phyloP scores from a whole-genome alignment of 192 early-diverging fungal species.

The Spinellus fusiger region DNA sequence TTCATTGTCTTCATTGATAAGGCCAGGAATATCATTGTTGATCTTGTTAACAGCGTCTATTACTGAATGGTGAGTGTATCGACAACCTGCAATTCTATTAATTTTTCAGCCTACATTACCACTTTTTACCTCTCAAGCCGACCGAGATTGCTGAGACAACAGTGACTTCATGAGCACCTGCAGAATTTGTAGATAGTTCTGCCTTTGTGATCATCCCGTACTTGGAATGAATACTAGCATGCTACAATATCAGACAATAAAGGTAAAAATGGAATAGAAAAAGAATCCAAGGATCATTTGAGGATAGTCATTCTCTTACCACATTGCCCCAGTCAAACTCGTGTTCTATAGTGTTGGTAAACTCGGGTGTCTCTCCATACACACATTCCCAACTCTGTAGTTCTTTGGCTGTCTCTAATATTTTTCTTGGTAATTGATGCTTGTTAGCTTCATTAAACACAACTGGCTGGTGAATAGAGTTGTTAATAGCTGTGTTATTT shows the following conservation, averaged over 20 bases:
- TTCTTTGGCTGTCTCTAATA: constrained; percentile 23
- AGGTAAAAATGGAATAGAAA: neutral
- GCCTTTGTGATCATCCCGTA: constrained; percentile 23
- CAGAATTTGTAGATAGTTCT: constrained; percentile 5
- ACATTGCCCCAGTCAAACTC: constrained; percentile 51
- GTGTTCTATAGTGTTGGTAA: constrained; percentile 51
- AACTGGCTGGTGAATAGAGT: constrained; percentile 17
- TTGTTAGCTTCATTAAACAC: constrained; percentile 16
- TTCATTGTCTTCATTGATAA: constrained; percentile 16
- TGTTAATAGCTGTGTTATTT: neutral
- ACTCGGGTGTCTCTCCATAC: constrained; percentile 88
- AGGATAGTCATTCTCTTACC: constrained; percentile 25
- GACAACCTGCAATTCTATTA: constrained; percentile 11
- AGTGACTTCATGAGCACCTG: constrained; percentile 19
- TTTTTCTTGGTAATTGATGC: constrained; percentile 14
- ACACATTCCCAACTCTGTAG: constrained; percentile 83
- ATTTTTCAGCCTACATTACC: neutral
- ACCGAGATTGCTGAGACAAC: constrained; percentile 17
- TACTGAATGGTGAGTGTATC: constrained; percentile 7
- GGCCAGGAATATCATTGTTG: constrained; percentile 16
- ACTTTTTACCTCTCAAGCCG: constrained; percentile 19
- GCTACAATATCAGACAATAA: constrained; percentile 1
- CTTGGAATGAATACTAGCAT: constrained; percentile 11
- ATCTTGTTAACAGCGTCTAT: constrained; percentile 19
- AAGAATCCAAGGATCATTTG: neutral